Evolutionary conservation across 2,329 filamentous ascomycete species (phyloP), one percentile per base, ranked within the genome.

Genomic region (Cercospora janseana): DNA sequence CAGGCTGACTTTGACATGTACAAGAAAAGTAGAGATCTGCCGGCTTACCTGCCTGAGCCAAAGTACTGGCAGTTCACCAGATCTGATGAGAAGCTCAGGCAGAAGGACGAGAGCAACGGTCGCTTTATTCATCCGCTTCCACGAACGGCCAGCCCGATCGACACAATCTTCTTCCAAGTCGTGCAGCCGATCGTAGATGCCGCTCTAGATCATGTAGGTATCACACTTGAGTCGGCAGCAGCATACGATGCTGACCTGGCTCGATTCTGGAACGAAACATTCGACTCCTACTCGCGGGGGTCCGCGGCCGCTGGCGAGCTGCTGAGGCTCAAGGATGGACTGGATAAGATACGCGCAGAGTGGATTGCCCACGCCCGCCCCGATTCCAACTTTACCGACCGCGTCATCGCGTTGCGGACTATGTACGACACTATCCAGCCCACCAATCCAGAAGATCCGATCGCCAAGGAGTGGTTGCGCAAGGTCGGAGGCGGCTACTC

Each of bases 91-190:
- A 37, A 45, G 42, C 9, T 21, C 4, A 3, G 69, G 69, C 46
- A 15, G 29, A 47, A 57, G 55, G 27, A 46, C 55, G 7, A 49
- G 65, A 46, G 32, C 31, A 20, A 20, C 9, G 20, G 32, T 3
- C 23, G 44, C 9, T 5, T 42, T 13, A 28, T 42, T 7, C 6
- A 28, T 8, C 38, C 37, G 24, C 13, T 42, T 41, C 16, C 49
- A 4, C 26, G 23, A 4, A 34, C 16, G 0, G 10, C 21, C 29
- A 79, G 86, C 49, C 79, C 87, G 3, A 73, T 86, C 4, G 85
- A 89, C 60, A 73, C 76, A 28, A 69, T 88, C 0, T 59, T 60
- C 21, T 63, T 64, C 44, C 20, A 62, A 1, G 42, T 61, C 2
- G 47, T 68, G 5, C 43, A 57, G 8, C 63, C 63, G 1, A 45